Base-by-base conservation (phyloP, 2,329 filamentous ascomycete species). In the Aspergillus glaucus region DNA sequence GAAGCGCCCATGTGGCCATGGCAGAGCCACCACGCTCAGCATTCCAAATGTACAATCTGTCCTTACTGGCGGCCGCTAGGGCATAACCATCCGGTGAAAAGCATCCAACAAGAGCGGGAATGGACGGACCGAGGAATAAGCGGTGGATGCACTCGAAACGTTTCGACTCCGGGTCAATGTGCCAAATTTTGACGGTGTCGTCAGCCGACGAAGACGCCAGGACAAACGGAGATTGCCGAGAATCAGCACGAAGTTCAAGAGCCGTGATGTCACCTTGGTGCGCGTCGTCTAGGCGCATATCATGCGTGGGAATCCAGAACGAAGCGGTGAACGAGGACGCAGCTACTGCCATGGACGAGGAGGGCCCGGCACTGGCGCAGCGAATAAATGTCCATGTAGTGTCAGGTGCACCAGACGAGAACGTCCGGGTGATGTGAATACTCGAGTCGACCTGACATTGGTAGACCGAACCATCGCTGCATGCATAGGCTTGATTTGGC, bases 11-110 rank as follows among this genome's bases (percentile, higher is more conserved):
- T 4, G 64, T 71, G 32, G 71, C 71, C 59, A 75, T 64, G 8
- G 69, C 65, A 30, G 66, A 62, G 36, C 72, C 68, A 4, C 66
- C 67, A n/a, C 72, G 65, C 44, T 75, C 72, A 32, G 65, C 67
- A 52, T 72, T 74, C 74, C 74, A 76, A 22, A 76, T 73, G 17
- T 69, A 68, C 21, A 75, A 56, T 44, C 59, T 63, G 46, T 73
- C 67, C 43, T 69, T 68, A 51, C 68, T 72, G 19, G 70, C 72
- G 40, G 71, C 74, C 32, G 70, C 68, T 30, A 76, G 57, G 28
- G 70, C 70, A 47, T 70, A 74, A 9, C 74, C 73, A 53, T 76
- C 73, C 1, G 73, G 71, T 5, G 74, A 75, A 53, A 76, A 76
- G 28, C 66, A 62, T 43, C 71, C 59, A 2, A 68, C 63, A 40